phyloP scores from a whole-genome alignment of 2,329 filamentous ascomycete genomes.

The Corinectria fuckeliana region DNA sequence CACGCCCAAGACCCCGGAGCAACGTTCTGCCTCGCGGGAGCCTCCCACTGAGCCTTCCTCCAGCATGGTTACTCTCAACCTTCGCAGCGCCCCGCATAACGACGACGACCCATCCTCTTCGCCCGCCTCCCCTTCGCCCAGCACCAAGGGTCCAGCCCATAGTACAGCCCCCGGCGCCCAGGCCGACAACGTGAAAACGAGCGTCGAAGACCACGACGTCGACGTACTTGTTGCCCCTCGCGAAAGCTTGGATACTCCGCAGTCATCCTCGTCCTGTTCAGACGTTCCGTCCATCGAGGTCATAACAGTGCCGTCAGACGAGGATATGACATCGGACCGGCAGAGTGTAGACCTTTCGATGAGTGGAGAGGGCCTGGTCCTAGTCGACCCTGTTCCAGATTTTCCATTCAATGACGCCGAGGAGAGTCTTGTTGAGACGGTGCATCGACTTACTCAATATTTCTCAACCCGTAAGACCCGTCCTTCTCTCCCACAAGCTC shows the following conservation, averaged over 20 bases:
- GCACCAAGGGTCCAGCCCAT: slow-evolving; percentile 25
- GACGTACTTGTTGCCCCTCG: slow-evolving; percentile 39
- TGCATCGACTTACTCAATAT: slow-evolving; percentile 48
- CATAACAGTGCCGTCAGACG: slow-evolving; percentile 48
- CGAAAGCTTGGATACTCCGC: slow-evolving; percentile 36
- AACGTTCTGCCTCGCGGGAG: slow-evolving; percentile 40
- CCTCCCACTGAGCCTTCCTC: slow-evolving; percentile 49
- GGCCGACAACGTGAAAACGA: slow-evolving; percentile 47
- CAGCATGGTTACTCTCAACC: slow-evolving; percentile 66
- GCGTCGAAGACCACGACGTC: slow-evolving; percentile 54
- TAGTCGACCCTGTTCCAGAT: slow-evolving; percentile 50
- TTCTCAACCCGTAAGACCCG: slow-evolving; percentile 40
- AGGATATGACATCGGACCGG: slow-evolving; percentile 44
- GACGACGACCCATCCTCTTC: slow-evolving; percentile 52
- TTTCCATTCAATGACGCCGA: slow-evolving; percentile 54
- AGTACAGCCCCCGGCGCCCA: not conserved
- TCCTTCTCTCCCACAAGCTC: not conserved
- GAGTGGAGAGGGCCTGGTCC: slow-evolving; percentile 26
- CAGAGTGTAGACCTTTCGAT: slow-evolving; percentile 40
- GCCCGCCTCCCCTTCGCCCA: slow-evolving; percentile 49
- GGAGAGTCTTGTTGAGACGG: slow-evolving; percentile 41
- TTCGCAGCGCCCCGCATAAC: slow-evolving; percentile 55
- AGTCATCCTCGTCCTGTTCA: slow-evolving; percentile 47
- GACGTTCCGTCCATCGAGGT: slow-evolving; percentile 54
- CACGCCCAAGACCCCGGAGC: slow-evolving; percentile 52